phyloP scores from a whole-genome alignment of 129 eudicot species.

The Rutidosis leptorrhynchoides region DNA sequence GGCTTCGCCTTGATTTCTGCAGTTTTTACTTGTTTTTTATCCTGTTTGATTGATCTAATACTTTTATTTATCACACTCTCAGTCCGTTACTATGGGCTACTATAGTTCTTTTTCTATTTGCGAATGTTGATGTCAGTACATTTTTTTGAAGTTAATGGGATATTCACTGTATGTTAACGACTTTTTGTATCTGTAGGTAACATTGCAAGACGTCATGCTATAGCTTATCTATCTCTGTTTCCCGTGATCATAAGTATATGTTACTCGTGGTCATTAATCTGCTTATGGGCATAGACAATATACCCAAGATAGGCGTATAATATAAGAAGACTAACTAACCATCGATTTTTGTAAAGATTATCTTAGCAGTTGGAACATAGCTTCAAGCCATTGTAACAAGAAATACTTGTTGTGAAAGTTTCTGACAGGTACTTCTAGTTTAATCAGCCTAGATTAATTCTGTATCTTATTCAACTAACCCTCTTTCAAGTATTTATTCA shows the following conservation, averaged over 20 bases:
- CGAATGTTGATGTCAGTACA: slow-evolving; percentile 62
- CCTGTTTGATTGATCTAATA: not conserved
- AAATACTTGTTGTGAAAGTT: slow-evolving; percentile 83
- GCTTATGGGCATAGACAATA: not conserved
- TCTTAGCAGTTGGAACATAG: slow-evolving; percentile 86
- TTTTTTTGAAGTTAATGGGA: too few species aligned
- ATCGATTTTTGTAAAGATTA: slow-evolving; percentile 42
- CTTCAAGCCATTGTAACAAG: slow-evolving; percentile 90
- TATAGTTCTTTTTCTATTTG: slow-evolving; percentile 64
- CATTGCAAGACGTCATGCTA: slow-evolving; percentile 31
- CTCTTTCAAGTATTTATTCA: slow-evolving; percentile 64
- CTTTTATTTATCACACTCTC: slow-evolving; percentile 21
- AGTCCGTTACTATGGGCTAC: slow-evolving; percentile 83
- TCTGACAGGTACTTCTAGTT: slow-evolving; percentile 90
- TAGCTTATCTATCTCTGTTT: slow-evolving; percentile 35
- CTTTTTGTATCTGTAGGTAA: not conserved
- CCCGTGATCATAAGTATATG: slow-evolving; percentile 31
- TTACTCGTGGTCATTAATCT: not conserved
- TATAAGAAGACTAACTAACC: slow-evolving; percentile 16
- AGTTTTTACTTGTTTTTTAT: not conserved
- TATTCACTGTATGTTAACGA: too few species aligned
- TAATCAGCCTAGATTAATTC: slow-evolving; percentile 57
- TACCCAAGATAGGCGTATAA: not conserved
- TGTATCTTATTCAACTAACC: slow-evolving; percentile 81
- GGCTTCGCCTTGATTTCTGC: too few species aligned